Percentiles rank a stretch among this genome's conserved stretches.
phyloP scores from a whole-genome alignment of 208 protist species.

The Phytomonas francai region DNA sequence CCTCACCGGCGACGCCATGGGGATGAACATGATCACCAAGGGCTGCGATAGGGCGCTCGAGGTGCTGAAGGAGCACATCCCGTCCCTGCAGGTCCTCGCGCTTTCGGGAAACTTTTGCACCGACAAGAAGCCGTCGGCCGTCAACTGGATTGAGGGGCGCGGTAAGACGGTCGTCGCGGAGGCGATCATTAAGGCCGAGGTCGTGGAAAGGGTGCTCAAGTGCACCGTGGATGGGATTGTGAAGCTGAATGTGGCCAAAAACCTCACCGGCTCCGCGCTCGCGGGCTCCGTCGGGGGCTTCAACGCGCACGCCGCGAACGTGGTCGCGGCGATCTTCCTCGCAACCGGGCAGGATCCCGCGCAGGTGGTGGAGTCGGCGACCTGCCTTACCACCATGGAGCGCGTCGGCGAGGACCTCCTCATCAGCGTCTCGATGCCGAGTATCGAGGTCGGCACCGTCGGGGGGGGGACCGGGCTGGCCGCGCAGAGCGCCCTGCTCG shows the following conservation, averaged over 20 bases:
- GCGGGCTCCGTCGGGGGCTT: constrained; percentile 96
- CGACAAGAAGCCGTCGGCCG: constrained; percentile 97
- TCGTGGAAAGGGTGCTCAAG: constrained; percentile 93
- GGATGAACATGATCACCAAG: constrained; percentile 99
- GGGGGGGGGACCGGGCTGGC: constrained; percentile 95
- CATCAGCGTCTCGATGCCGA: constrained; percentile 96
- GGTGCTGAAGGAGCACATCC: constrained; percentile 83
- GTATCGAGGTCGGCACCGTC: constrained; percentile 97
- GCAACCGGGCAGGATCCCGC: constrained; percentile 98
- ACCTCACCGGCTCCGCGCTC: constrained; percentile 96
- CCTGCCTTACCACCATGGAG: constrained; percentile 96
- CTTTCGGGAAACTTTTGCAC: constrained; percentile 97
- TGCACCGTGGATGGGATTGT: constrained; percentile 89
- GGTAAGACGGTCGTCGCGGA: constrained; percentile 95
- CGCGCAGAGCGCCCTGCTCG: constrained; percentile 91
- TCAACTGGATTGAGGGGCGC: constrained; percentile 98
- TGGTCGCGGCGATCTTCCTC: constrained; percentile 96
- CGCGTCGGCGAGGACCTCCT: constrained; percentile 88
- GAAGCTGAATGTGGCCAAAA: constrained; percentile 93
- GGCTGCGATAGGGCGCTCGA: constrained; percentile 91
- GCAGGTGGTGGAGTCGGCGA: constrained; percentile 96
- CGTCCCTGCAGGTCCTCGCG: constrained; percentile 86
- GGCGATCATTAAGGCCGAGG: constrained; percentile 81
- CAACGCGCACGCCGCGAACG: constrained; percentile 97
- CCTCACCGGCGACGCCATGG: constrained; percentile 97